Base-by-base conservation (phyloP, 371 early-diverging fungal species). In the Actinomortierella ambigua region DNA sequence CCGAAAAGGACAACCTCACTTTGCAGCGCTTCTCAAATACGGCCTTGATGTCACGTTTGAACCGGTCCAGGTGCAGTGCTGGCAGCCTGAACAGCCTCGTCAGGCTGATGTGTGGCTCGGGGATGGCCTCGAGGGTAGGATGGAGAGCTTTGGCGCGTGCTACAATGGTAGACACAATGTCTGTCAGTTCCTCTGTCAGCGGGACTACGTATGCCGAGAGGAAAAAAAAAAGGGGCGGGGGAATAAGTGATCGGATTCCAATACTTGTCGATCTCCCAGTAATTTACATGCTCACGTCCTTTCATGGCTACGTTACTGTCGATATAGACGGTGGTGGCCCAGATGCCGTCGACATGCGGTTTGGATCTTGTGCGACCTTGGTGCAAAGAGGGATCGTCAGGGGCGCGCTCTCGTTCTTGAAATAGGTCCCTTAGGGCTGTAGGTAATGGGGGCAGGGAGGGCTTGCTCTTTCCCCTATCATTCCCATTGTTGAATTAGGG, bases 321-420 rank as follows among this genome's bases (percentile, higher is more conserved):
- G 7, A 73, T 57, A 50, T 66, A 73, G 13, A 73, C 75, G 47
- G 63, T 67, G 4, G 66, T 67, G 6, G 75, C 61, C 75, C 75
- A 73, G 15, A 63, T 59, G 6, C 75, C 75, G 20, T 73, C 61
- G n/a, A 73, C 40, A 42, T 73, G 75, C 1, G 75, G 41, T 14
- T 63, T 63, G 13, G 57, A 20, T 22, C 75, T 23, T 0, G 51
- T 24, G 9, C 67, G 57, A 11, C 75, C 75, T 23, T 67, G 67
- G 26, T 66, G 63, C 22, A 26, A 28, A 17, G 51, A 57, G 4
- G 75, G 67, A 20, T 73, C 53, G 42, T 73, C 67, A 2, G 57
- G 57, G 0, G 57, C 57, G 14, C 75, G 50, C 29, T 73, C 75
- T 20, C 63, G 55, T 18, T 73, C 75, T 44, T 67, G 66, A 55